Percentiles rank a stretch among this genome's conserved stretches.
Conservation (phyloP, 139 green algal genomes). For the Closterium sp. region DNA sequence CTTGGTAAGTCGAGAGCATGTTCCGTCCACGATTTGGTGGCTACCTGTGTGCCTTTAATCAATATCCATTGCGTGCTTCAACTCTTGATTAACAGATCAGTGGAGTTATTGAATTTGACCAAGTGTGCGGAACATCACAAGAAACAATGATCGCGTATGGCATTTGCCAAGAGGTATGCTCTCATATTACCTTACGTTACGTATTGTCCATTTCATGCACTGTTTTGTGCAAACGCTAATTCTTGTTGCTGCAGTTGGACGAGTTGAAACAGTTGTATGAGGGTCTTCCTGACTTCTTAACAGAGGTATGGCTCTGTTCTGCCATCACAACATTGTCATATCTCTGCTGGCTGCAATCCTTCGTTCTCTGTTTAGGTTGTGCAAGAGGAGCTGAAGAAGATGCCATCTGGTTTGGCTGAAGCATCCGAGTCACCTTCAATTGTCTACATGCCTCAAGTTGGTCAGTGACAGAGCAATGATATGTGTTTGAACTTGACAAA, state of each 20-base stretch:
- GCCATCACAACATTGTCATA: background rate
- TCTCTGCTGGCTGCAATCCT: background rate
- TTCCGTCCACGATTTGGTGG: background rate
- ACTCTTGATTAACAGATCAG: constrained; percentile 7
- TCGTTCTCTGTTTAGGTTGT: background rate
- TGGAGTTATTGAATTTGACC: constrained; percentile 37
- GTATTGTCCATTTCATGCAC: background rate
- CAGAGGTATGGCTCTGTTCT: background rate
- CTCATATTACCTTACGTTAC: background rate
- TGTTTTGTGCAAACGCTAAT: background rate
- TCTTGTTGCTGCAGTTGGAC: constrained; percentile 35
- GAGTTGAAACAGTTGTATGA: constrained; percentile 49
- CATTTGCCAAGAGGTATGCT: constrained; percentile 33
- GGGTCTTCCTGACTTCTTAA: constrained; percentile 41
- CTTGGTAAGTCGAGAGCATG: background rate
- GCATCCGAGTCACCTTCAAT: background rate
- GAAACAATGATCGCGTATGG: constrained; percentile 27
- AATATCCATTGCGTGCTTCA: too few relatives aligned
- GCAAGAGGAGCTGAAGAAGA: constrained; percentile 4
- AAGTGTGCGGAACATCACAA: constrained; percentile 1
- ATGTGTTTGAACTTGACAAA: constrained; percentile 3
- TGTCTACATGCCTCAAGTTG: constrained; percentile 49
- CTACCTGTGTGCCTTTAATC: too few relatives aligned
- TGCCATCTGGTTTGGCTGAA: background rate
- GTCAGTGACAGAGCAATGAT: background rate